These are phyloP conservation scores for Mucor sp. DNA, from an alignment of 371 early-diverging fungal species.

Conservation along the genomic window DNA sequence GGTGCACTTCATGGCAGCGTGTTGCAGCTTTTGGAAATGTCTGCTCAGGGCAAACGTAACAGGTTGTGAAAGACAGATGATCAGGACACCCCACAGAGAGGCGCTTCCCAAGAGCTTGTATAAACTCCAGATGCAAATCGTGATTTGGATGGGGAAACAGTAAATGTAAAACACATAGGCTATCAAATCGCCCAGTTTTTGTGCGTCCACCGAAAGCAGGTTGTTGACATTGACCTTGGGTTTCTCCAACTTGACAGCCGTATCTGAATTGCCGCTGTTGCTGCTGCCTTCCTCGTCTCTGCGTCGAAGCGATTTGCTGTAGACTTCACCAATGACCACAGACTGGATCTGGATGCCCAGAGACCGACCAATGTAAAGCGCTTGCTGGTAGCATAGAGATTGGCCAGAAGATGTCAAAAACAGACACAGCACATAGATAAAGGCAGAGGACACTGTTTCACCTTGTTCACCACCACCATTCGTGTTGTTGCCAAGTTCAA, in stretches of 20 bases:
- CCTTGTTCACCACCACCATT: constrained; percentile 6
- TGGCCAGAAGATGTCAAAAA: constrained; percentile 52
- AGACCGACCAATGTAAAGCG: constrained; percentile 58
- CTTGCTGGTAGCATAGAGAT: constrained; percentile 52
- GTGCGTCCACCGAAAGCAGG: constrained; percentile 59
- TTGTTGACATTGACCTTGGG: constrained; percentile 51
- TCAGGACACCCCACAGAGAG: constrained; percentile 63
- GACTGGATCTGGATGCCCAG: constrained; percentile 57
- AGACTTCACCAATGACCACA: constrained; percentile 64
- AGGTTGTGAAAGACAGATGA: constrained; percentile 64
- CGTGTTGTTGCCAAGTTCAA: constrained; percentile 36
- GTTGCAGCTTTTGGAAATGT: constrained; percentile 52
- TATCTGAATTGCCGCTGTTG: constrained; percentile 22
- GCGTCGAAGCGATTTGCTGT: constrained; percentile 56
- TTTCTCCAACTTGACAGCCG: background rate
- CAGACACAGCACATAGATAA: constrained; percentile 61
- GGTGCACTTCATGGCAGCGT: constrained; percentile 57
- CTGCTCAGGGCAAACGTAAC: constrained; percentile 55
- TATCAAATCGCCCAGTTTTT: constrained; percentile 53
- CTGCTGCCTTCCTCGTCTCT: constrained; percentile 41
- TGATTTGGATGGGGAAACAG: constrained; percentile 59
- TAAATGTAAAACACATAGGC: constrained; percentile 63
- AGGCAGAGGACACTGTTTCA: constrained; percentile 43
- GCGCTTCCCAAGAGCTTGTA: constrained; percentile 65
- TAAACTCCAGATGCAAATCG: constrained; percentile 61